Evolutionary conservation across 2,329 filamentous ascomycete genomes (phyloP).

Genomic region (Parafenestella ontariensis): DNA sequence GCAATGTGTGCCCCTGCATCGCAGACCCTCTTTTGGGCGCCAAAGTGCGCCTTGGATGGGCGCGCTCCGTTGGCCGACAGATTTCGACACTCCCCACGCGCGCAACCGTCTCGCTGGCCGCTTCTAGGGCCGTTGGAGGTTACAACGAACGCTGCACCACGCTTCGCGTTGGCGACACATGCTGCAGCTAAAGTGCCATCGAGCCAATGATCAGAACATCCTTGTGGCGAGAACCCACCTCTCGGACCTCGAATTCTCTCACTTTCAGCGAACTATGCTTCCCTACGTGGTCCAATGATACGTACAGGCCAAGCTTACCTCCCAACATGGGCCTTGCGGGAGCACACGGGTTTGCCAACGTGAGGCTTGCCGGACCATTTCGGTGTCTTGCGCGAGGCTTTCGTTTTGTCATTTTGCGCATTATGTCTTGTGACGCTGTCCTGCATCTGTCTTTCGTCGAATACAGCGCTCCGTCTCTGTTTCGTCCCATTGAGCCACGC

Average conservation of each 20-base stretch:
- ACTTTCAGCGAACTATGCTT: conserved; percentile 34
- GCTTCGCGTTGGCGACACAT: conserved; percentile 30
- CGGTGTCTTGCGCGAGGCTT: conserved; percentile 32
- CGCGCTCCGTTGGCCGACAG: conserved; percentile 25
- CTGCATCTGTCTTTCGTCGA: conserved; percentile 38
- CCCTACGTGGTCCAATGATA: conserved; percentile 48
- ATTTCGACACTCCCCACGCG: conserved; percentile 29
- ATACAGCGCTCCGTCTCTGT: conserved; percentile 30
- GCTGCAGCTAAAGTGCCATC: conserved; percentile 34
- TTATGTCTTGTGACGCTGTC: conserved; percentile 43
- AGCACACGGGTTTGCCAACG: conserved; percentile 37
- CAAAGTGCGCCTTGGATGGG: conserved; percentile 23
- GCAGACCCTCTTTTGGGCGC: conserved; percentile 29
- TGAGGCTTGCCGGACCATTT: conserved; percentile 41
- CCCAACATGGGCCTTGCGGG: conserved; percentile 30
- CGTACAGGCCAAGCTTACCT: conserved; percentile 33
- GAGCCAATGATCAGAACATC: conserved; percentile 35
- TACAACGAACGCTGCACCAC: conserved; percentile 36
- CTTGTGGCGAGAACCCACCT: conserved; percentile 34
- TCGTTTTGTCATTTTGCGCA: conserved; percentile 27
- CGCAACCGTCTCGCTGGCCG: conserved; percentile 16
- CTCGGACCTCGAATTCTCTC: conserved; percentile 37
- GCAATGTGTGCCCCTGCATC: conserved; percentile 38
- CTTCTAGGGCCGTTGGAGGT: conserved; percentile 25
- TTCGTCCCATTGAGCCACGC: conserved; percentile 40